Evolutionary conservation across 768 basidiomycete genomes (phyloP).

Genomic region (Trichaptum fuscoviolaceum): DNA sequence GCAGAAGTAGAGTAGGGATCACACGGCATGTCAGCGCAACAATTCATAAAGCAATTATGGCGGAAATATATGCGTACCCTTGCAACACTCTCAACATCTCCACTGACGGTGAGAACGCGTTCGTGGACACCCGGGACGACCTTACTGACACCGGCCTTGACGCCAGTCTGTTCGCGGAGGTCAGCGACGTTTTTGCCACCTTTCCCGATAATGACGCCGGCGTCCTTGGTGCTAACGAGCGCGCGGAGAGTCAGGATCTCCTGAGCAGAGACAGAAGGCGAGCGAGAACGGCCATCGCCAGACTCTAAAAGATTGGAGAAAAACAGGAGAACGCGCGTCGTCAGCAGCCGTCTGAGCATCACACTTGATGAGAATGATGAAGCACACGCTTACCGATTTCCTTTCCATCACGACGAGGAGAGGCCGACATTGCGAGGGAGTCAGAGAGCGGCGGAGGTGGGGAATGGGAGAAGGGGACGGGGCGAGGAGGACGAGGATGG

Average conservation of each 20-base stretch:
- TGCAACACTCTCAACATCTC: constrained; percentile 87
- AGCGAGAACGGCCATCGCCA: constrained; percentile 47
- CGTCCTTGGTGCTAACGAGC: constrained; percentile 95
- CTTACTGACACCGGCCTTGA: constrained; percentile 98
- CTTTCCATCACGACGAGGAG: neutral
- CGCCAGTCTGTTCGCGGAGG: constrained; percentile 90
- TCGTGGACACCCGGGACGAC: constrained; percentile 97
- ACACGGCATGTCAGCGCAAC: constrained; percentile 1
- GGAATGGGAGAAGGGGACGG: constrained; percentile 1
- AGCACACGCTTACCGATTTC: neutral
- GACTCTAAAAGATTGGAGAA: neutral
- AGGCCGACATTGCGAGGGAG: neutral
- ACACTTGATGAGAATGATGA: neutral
- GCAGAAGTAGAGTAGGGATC: neutral
- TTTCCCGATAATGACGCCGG: constrained; percentile 95
- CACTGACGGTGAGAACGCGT: constrained; percentile 91
- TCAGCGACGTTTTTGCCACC: constrained; percentile 97
- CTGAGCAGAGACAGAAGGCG: constrained; percentile 63
- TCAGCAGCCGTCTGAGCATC: neutral
- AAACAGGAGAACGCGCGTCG: constrained; percentile 1
- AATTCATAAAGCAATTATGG: constrained; percentile 14
- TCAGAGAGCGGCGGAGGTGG: neutral
- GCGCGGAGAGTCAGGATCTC: constrained; percentile 88
- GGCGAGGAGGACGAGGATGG: constrained; percentile 1
- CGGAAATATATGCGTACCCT: constrained; percentile 47